phyloP scores from a whole-genome alignment of 768 basidiomycete genomes.

The Mycena latifolia region DNA sequence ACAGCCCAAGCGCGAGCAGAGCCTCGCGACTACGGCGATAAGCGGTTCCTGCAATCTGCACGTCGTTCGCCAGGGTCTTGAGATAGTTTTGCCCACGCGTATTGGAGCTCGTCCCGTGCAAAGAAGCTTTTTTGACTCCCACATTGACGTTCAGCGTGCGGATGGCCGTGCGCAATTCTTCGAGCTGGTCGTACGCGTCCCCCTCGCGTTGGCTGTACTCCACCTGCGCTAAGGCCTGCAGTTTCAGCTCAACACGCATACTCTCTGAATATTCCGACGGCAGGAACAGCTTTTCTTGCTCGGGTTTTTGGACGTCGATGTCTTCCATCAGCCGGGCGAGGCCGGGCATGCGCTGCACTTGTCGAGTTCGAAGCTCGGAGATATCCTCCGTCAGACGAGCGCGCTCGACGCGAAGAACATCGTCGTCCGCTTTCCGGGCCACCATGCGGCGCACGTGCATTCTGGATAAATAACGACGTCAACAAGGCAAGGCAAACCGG shows the following conservation, averaged over 20 bases:
- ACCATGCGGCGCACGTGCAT: neutral
- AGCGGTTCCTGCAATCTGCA: neutral
- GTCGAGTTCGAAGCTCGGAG: neutral
- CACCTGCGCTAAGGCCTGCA: neutral
- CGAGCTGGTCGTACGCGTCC: neutral
- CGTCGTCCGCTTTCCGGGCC: neutral
- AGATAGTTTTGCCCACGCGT: slow-evolving; percentile 54
- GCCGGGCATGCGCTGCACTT: neutral
- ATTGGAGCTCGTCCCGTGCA: neutral
- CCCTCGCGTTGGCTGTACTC: neutral
- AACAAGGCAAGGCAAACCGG: neutral
- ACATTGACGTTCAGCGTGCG: no score
- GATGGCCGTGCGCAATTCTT: neutral
- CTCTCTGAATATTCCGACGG: neutral
- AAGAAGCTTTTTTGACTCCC: no score
- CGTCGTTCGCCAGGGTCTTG: slow-evolving; percentile 1
- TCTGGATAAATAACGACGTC: neutral
- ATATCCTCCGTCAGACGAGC: neutral
- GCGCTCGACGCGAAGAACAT: neutral
- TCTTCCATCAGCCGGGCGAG: neutral
- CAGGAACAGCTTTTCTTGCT: neutral
- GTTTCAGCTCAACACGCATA: neutral
- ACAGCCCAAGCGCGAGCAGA: neutral
- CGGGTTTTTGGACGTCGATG: slow-evolving; percentile 1
- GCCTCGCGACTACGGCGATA: neutral